Percentiles rank a stretch among this genome's conserved stretches.
These are phyloP conservation scores for Micractinium sp. DNA, from an alignment of 139 green algal genomes.

Conservation along the genomic window DNA sequence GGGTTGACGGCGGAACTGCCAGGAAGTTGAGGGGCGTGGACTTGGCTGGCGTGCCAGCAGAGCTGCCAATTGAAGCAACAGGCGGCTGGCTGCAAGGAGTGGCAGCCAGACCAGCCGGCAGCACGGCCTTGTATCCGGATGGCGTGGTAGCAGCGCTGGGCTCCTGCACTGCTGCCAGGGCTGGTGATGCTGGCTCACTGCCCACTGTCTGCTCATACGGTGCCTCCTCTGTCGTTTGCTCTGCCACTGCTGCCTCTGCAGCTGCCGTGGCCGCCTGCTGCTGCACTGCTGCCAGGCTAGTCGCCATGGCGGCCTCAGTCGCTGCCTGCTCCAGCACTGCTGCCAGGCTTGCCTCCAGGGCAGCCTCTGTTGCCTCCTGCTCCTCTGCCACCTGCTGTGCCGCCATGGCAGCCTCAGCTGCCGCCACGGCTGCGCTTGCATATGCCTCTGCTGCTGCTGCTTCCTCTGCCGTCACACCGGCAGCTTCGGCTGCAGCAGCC, in stretches of 20 bases:
- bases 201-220: not conserved
- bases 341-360: not conserved
- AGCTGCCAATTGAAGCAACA: not conserved
- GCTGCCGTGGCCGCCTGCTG: not conserved
- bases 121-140: too few species aligned
- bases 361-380: not conserved
- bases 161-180: not conserved
- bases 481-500: not conserved
- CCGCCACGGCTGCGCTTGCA: constrained; percentile 16
- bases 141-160: not conserved
- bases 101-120: not conserved
- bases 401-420: constrained; percentile 20
- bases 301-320: not conserved
- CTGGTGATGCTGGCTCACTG: not conserved
- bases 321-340: not conserved
- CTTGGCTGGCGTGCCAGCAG: not conserved
- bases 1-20: not conserved
- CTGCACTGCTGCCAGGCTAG: too few species aligned
- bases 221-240: not conserved
- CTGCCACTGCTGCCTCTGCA: not conserved
- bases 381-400: not conserved
- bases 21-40: constrained; percentile 27
- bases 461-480: not conserved
- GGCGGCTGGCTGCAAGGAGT: not conserved
- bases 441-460: constrained; percentile 1